Evolutionary conservation across 768 basidiomycete genomes (phyloP).

Genomic region (Pulveroboletus frians): DNA sequence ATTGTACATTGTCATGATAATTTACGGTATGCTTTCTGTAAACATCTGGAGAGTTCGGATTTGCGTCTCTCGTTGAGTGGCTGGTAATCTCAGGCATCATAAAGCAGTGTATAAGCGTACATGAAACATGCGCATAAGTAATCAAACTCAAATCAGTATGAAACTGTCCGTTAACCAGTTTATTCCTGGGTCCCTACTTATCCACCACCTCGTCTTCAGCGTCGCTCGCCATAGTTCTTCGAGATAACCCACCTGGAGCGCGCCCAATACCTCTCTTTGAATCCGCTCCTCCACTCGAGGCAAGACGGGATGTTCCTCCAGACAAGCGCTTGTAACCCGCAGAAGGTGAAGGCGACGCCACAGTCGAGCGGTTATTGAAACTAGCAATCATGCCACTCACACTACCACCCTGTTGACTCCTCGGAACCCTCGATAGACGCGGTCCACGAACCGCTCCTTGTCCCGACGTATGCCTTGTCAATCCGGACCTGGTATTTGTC

Average conservation of each 20-base stretch:
- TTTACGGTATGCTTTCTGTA: conserved; percentile 29
- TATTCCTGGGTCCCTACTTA: conserved; percentile 11
- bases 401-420: conserved; percentile 36
- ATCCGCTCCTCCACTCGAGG: conserved; percentile 7
- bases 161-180: neutral
- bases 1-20: conserved; percentile 23
- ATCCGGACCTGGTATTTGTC: conserved; percentile 27
- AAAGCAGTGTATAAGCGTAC: neutral
- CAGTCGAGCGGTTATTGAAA: conserved; percentile 45
- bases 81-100: neutral
- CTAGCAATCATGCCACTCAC: conserved; percentile 55
- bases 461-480: conserved; percentile 47
- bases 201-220: conserved; percentile 70
- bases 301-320: conserved; percentile 26
- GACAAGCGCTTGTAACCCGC: conserved; percentile 44
- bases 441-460: conserved; percentile 43
- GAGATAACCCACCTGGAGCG: conserved; percentile 46
- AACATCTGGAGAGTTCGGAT: neutral
- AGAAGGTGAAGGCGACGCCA: conserved; percentile 36
- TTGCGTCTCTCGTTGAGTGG: too few species aligned
- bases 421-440: conserved; percentile 44
- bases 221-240: conserved; percentile 79
- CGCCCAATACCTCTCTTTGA: conserved; percentile 43
- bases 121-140: neutral
- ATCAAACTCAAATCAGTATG: neutral